Evolutionary conservation across 1,284 basidiomycete species (phyloP).

Genomic region (Pisolithus thermaeus): DNA sequence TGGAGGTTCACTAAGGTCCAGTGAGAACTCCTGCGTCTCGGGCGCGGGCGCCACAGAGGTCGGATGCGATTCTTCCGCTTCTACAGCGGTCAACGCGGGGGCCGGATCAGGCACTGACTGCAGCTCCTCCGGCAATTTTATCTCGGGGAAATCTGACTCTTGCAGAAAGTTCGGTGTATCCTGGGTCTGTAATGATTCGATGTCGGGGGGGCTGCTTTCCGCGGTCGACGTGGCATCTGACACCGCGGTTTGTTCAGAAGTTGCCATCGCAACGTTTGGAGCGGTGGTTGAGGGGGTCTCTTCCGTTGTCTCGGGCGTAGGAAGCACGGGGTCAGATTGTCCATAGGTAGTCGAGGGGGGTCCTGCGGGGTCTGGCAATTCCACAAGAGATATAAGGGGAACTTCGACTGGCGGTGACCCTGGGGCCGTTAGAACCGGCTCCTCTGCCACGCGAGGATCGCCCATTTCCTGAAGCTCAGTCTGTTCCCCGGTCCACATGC

Average conservation of each 20-base stretch:
- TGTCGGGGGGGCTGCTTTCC: conserved; percentile 5
- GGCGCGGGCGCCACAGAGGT: neutral
- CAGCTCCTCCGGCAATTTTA: neutral
- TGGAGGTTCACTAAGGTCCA: conserved; percentile 27
- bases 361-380: conserved; percentile 1
- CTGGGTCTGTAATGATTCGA: neutral
- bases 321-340: neutral
- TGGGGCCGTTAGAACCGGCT: conserved; percentile 12
- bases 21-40: conserved; percentile 5
- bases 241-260: neutral
- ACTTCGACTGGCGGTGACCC: conserved; percentile 27
- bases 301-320: neutral
- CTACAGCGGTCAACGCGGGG: neutral
- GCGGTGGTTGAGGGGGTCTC: neutral
- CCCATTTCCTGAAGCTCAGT: conserved; percentile 14
- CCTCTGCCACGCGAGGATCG: conserved; percentile 23
- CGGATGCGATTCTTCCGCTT: neutral
- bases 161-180: neutral
- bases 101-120: neutral
- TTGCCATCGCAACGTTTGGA: neutral
- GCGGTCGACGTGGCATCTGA: neutral
- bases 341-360: neutral
- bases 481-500: conserved; percentile 13
- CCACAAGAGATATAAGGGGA: conserved; percentile 23
- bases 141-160: neutral